Base-by-base conservation (phyloP, 73 alveolate genomes). In the Uronychia binucleata region DNA sequence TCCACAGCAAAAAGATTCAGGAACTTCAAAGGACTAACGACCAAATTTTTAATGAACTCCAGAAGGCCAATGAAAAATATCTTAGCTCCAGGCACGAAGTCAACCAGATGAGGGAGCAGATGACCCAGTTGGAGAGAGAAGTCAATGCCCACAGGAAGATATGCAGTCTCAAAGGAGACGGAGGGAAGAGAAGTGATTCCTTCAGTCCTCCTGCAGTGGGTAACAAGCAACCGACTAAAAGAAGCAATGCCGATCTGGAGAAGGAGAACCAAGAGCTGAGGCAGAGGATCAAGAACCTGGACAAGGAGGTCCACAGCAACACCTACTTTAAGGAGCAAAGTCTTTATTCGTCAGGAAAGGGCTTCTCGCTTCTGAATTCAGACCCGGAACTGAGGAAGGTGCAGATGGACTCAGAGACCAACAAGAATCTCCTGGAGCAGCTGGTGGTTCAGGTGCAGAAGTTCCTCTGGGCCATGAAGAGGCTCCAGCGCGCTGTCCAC, bases 21-120 rank as follows among this genome's bases (percentile, higher is more conserved):
- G 95, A 90, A 46, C 80, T 90, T 0, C 81, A 85, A 46, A 84
- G 90, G 79, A 90, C 89, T 19, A 90, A 90, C 60, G 95, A 90
- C 29, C 34, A 85, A 30, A 58, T 90, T 27, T 74, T 84, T 25
- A 29, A 85, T 31, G 95, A 90, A 31, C 87, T 90, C 30, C 84
- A 91, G 57, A 75, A 57, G 33, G 90, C 95, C 31, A 90, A 84
- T 85, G 95, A 90, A 26, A 90, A 90, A 46, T 84, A 79, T 59
- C 79, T 90, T 0, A 90, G 80, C 57, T 58, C 31, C 31, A 31
- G 90, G 46, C 87, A 82, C 1, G 95, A 90, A 31, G 74, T 82
- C 74, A 90, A 59, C 30, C 78, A 85, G 77, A 83, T 90, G 1
- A 90, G 78, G 83, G 95, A 90, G 30, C 89, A 85, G 75, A 75